Evolutionary conservation across 2,329 filamentous ascomycete genomes (phyloP), one percentile per base, ranked within the genome.

Genomic region (Alternaria sp.): DNA sequence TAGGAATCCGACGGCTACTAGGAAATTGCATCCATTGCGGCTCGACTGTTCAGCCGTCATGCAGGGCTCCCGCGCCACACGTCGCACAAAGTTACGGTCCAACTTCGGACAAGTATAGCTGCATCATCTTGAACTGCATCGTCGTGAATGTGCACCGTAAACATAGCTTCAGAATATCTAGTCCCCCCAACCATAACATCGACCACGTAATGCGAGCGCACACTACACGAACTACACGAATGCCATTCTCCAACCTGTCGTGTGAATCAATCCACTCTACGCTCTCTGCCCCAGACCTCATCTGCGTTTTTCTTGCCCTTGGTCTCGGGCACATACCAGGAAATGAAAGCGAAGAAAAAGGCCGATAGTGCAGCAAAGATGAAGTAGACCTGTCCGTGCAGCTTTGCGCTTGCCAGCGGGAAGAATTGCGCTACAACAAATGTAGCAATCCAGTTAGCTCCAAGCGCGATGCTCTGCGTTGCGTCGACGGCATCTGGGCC

Each of bases 361-460:
- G 82, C 81, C 0, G 92, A 93, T 60, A 96, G 79, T 0, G 76
- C 88, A 0, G 92, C 88, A 77, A 99, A 99, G n/a, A 97, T 83
- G 74, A 95, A 96, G 74, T 96, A 99, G 0, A 95, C 90, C 81
- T 89, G 91, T 1, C 94, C 93, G 3, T 88, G 93, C 51, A 97
- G 79, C 3, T 85, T 85, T 41, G 87, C 85, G 72, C 96, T 96
- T 60, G 96, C 78, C 21, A 97, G 85, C 0, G 95, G 94, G 81
- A 99, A 97, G 79, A 97, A 96, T 70, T 97, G 93, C 0, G 94
- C 93, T 2, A 99, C 93, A 23, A 96, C 69, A 72, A 97, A 98
- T 0, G 94, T 98, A 0, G 93, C 90, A 26, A 92, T 83, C 83
- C 96, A 98, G 77, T 95, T 98, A 13, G 91, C 90, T 1, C 88